Percentiles rank a stretch among this genome's conserved stretches.
Evolutionary conservation across 768 basidiomycete species (phyloP).

Genomic region (Rhodotorula taiwanensis): DNA sequence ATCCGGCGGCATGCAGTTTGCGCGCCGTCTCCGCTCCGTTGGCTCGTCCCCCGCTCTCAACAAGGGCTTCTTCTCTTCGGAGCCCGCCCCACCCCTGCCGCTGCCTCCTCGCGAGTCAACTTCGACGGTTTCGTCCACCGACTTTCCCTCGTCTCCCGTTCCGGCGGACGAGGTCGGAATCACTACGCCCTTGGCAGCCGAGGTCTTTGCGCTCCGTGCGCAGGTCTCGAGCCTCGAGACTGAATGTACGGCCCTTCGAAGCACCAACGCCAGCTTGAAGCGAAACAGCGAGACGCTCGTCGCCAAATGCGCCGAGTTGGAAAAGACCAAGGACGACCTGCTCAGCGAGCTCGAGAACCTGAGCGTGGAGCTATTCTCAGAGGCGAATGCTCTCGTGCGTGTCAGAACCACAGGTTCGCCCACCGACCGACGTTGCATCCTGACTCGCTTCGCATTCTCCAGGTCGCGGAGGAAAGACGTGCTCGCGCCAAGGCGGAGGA

Average conservation of each 20-base stretch:
- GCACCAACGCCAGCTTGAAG: constrained; percentile 12
- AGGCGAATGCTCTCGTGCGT: constrained; percentile 33
- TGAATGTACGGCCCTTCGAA: constrained; percentile 4
- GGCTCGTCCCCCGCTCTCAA: constrained; percentile 20
- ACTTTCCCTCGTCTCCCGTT: not conserved
- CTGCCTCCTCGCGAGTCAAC: constrained; percentile 3
- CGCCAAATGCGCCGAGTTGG: constrained; percentile 27
- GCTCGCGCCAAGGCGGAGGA: constrained; percentile 21
- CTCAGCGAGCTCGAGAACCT: constrained; percentile 34
- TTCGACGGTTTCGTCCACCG: constrained; percentile 1
- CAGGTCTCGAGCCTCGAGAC: constrained; percentile 17
- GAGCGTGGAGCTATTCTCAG: constrained; percentile 33
- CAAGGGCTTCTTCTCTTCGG: not conserved
- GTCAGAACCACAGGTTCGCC: no score
- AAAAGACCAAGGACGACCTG: constrained; percentile 35
- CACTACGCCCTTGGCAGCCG: not conserved
- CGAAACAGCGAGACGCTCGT: constrained; percentile 24
- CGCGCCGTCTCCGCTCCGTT: constrained; percentile 17
- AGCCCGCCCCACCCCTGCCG: not conserved
- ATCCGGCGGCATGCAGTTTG: not conserved
- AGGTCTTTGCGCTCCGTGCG: constrained; percentile 11
- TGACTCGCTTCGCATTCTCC: not conserved
- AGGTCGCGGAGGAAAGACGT: constrained; percentile 30
- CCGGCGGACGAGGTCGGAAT: not conserved
- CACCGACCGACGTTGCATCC: no score